Evolutionary conservation across 2,329 filamentous ascomycete species (phyloP).

Genomic region (Microdochium bolleyi): DNA sequence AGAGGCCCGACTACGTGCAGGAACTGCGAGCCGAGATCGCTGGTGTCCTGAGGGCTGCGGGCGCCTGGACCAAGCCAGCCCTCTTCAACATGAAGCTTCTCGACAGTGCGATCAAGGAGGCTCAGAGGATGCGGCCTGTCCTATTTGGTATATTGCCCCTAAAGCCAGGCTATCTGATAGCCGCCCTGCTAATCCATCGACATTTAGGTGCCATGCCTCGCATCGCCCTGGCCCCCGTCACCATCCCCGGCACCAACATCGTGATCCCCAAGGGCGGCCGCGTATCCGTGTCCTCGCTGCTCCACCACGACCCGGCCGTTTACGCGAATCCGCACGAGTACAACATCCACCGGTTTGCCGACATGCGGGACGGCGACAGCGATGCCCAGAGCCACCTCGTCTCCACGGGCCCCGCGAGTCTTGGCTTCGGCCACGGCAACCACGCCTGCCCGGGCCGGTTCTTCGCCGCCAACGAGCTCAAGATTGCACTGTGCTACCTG

Average conservation of each 20-base stretch:
- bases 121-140: conserved; percentile 21
- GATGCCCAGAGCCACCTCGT: too few relatives aligned
- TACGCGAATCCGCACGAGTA: too few relatives aligned
- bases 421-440: conserved; percentile 26
- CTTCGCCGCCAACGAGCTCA: conserved; percentile 27
- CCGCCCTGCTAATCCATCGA: background rate
- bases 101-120: conserved; percentile 32
- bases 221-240: conserved; percentile 8
- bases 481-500: conserved; percentile 20
- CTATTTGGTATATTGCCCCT: conserved; percentile 4
- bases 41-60: conserved; percentile 14
- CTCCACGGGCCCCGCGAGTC: background rate
- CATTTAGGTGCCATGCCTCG: conserved; percentile 15
- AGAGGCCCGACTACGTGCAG: conserved; percentile 32
- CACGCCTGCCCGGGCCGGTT: conserved; percentile 29
- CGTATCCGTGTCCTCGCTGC: too few relatives aligned
- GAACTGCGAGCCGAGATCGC: conserved; percentile 35
- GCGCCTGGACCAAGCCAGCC: conserved; percentile 21
- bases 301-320: too few relatives aligned
- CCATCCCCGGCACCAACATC: too few relatives aligned
- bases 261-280: too few relatives aligned
- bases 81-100: conserved; percentile 25
- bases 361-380: too few relatives aligned
- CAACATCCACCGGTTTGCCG: too few relatives aligned
- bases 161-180: background rate